Percentiles rank a stretch among this genome's conserved stretches.
phyloP scores from a whole-genome alignment of 495 filamentous ascomycete species.

The Penicillium pancosmium region DNA sequence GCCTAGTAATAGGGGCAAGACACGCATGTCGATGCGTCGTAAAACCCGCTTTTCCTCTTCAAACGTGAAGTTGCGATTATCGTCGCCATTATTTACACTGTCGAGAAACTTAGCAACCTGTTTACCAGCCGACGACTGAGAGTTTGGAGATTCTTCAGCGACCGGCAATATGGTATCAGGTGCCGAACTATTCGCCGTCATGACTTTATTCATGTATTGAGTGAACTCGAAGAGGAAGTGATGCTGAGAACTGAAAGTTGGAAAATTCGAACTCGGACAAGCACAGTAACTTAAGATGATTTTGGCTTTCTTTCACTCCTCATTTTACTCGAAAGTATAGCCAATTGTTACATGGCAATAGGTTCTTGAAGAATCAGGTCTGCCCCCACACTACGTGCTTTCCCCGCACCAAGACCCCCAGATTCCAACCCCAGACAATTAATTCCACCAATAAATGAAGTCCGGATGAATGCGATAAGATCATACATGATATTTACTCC shows the following conservation, averaged over 20 bases:
- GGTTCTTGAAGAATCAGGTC: background rate
- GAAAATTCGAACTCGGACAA: too few relatives aligned
- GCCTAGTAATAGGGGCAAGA: constrained; percentile 44
- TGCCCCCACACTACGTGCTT: background rate
- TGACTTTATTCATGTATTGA: background rate
- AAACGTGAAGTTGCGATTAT: constrained; percentile 43
- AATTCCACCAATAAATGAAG: background rate
- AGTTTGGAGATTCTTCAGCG: background rate
- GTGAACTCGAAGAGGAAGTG: background rate
- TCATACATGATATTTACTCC: background rate
- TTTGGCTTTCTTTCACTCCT: too few relatives aligned
- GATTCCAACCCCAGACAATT: background rate
- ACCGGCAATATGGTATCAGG: background rate
- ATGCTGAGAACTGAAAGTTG: background rate
- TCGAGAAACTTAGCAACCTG: constrained; percentile 4
- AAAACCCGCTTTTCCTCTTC: constrained; percentile 45
- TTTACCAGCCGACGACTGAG: background rate
- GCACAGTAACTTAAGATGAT: too few relatives aligned
- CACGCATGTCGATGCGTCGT: constrained; percentile 50
- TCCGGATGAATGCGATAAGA: background rate
- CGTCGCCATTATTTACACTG: constrained; percentile 2
- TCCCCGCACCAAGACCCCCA: constrained; percentile 2
- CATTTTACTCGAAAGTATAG: too few relatives aligned
- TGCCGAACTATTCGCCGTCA: background rate
- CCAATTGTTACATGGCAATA: too few relatives aligned